phyloP scores from a whole-genome alignment of 768 basidiomycete genomes.

The Tricholoma saponaceum region DNA sequence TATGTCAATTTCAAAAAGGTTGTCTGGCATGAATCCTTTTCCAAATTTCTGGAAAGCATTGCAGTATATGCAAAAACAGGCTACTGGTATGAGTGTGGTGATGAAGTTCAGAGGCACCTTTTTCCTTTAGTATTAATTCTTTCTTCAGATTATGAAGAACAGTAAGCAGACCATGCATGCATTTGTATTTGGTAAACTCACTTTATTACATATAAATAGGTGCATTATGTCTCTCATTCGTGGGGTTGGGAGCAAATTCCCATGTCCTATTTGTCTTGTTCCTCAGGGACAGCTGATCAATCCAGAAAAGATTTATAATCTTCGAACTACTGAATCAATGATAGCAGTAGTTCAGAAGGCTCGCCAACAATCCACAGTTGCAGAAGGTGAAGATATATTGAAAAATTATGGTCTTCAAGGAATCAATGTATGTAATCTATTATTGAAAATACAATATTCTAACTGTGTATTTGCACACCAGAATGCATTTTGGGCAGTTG shows the following conservation, averaged over 20 bases:
- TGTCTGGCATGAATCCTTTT: constrained; percentile 36
- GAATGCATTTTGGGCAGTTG: constrained; percentile 39
- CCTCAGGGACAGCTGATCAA: constrained; percentile 19
- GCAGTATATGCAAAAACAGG: constrained; percentile 14
- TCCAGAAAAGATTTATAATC: constrained; percentile 8
- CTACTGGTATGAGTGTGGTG: constrained; percentile 14
- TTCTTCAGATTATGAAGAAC: constrained; percentile 16
- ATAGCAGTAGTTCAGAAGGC: constrained; percentile 11
- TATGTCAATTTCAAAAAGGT: constrained; percentile 30
- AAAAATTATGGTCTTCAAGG: constrained; percentile 17
- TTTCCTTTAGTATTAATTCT: constrained; percentile 7
- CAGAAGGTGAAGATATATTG: constrained; percentile 17
- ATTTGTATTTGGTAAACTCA: no score
- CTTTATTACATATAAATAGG: no score
- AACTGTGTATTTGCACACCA: constrained; percentile 16
- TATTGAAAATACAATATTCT: no score
- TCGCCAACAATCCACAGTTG: background rate
- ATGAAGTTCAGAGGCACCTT: constrained; percentile 11
- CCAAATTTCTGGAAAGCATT: constrained; percentile 25
- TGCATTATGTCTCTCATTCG: constrained; percentile 6
- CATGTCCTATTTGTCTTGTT: constrained; percentile 31
- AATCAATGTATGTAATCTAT: constrained; percentile 19
- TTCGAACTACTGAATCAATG: constrained; percentile 13
- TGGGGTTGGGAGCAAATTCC: constrained; percentile 21
- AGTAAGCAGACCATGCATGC: no score